Evolutionary conservation across 2,329 filamentous ascomycete genomes (phyloP), one percentile per base, ranked within the genome.

Genomic region (Pseudogymnoascus sp.): DNA sequence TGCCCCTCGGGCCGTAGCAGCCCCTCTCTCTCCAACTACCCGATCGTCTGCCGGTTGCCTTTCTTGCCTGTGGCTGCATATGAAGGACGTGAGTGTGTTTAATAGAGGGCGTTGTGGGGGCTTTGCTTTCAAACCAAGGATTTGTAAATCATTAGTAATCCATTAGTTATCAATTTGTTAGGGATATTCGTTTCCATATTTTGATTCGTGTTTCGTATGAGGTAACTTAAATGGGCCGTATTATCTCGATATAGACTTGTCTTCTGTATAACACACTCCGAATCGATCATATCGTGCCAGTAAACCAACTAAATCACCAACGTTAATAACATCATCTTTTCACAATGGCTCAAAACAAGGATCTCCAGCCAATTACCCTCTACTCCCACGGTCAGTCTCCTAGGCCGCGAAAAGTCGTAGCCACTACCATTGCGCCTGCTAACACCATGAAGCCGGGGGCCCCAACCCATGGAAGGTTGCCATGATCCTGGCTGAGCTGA

Each of bases 401-500:
- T 10, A 57, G 18, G 11, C 1, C 29, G n/a, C 21, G 8, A 29
- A n/a, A 21, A 12, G 21, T 6, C 26, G n/a, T 61, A 31, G 11
- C 29, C 10, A 7, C 14, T n/a, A 21, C 14, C 8, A 42, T 37
- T 37, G 59, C n/a, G 8, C 21, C 11, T 61, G 16, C 60, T 39
- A 47, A 39, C n/a, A 18, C 59, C 34, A 61, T 45, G 21, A 14
- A 61, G 36, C 59, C 21, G 14, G 5, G 0, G 39, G 59, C 23
- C 59, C 36, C 5, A 39, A 47, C 39, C 39, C 59, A 21, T 61
- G 36, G 51, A 72, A 72, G 47, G 66, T 70, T 47, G 36, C 64
- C 54, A 66, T 69, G 34, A 37, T 72, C 31, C 66, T 71, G 42
- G 65, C 70, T n/a, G 68, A 69, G 60, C 64, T 72, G 10, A 47